Conservation (phyloP, 768 basidiomycete species). For the Lactarius vividus region DNA sequence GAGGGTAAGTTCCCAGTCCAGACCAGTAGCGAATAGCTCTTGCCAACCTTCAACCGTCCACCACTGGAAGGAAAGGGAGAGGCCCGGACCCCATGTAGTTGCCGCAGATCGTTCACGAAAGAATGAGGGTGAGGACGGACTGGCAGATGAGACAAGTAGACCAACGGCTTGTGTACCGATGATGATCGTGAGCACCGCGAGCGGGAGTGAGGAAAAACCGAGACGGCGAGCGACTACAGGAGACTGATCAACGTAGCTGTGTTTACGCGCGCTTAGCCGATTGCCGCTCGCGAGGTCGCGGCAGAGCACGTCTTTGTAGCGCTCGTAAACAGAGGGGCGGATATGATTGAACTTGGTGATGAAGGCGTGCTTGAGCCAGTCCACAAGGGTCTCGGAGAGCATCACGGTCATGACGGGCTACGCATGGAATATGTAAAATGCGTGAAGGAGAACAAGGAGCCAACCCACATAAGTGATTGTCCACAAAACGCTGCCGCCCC, state of each 20-base stretch:
- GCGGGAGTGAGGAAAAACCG: constrained; percentile 89
- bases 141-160: constrained; percentile 48
- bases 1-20: constrained; percentile 48
- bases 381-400: constrained; percentile 88
- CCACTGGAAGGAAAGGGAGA: constrained; percentile 46
- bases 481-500: constrained; percentile 75
- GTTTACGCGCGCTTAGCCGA: constrained; percentile 70
- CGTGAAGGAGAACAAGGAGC: neutral
- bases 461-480: constrained; percentile 83
- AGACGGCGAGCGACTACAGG: constrained; percentile 90
- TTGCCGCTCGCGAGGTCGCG: constrained; percentile 85
- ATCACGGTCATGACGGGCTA: constrained; percentile 93
- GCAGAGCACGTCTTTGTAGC: constrained; percentile 94
- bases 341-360: constrained; percentile 99
- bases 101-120: constrained; percentile 27
- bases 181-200: constrained; percentile 79
- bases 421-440: constrained; percentile 7
- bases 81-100: constrained; percentile 31
- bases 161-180: constrained; percentile 70
- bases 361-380: constrained; percentile 99
- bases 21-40: constrained; percentile 30
- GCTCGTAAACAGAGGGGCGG: constrained; percentile 89
- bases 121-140: constrained; percentile 20
- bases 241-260: constrained; percentile 92
- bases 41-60: constrained; percentile 31